Base-by-base conservation (phyloP, 2,329 filamentous ascomycete genomes). In the Pseudogymnoascus destructans region DNA sequence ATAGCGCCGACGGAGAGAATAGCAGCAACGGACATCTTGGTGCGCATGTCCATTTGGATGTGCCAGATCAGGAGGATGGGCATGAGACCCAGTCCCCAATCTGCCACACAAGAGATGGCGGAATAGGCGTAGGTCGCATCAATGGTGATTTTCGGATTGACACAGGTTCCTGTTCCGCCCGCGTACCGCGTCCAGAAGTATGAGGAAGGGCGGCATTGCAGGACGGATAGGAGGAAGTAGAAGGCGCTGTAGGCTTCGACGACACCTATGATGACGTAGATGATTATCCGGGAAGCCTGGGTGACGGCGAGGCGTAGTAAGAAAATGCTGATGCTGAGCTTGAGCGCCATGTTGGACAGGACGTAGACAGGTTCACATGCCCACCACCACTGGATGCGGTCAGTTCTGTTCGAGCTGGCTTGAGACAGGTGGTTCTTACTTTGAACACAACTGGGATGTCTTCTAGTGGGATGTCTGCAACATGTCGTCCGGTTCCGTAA, bases 41-140 rank as follows among this genome's bases (percentile, higher is more conserved):
- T 70, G 52, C 69, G 64, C 0, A 52, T 63, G 55, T 71, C 73
- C 69, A 75, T 73, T 56, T 73, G 69, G 4, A 74, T 60, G 21
- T 70, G 68, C 70, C 71, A 73, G 7, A 75, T 69, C 1, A 75
- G 58, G 52, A 71, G 70, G n/a, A 73, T 68, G 0, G 73, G 73
- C 1, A 74, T 64, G 6, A 73, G 68, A 35, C 68, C 72, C 27
- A 73, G 68, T 7, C 67, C 70, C 72, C 73, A 75, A 58, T 75
- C 73, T 3, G 69, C 69, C 52, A 63, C 61, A 57, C 71, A 72
- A 32, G 70, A 71, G 57, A 74, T 66, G 6, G 70, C 70, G 1
- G 72, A 72, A 57, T 73, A 73, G 10, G 63, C 69, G 52, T 73
- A 74, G 3, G 71, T 72, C 0, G 68, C 66, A 9, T 66, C 62